Evolutionary conservation across 2,329 filamentous ascomycete genomes (phyloP).

Genomic region (Emmonsia crescens): DNA sequence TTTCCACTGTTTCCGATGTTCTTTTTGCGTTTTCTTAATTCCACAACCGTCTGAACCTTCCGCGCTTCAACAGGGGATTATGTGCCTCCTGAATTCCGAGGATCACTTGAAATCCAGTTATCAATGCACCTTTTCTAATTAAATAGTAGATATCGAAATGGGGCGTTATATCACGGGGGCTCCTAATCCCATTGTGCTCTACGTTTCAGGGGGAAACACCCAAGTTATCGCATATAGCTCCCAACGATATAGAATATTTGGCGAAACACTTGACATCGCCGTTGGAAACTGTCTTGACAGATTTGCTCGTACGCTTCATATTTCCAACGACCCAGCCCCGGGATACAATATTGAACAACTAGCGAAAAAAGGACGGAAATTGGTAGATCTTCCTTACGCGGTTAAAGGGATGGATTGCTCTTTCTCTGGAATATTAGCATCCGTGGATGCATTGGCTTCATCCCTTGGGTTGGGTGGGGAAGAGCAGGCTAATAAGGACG

Average conservation of each 20-base stretch:
- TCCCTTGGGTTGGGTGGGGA: constrained; percentile 27
- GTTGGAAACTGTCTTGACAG: constrained; percentile 96
- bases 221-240: constrained; percentile 96
- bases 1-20: constrained; percentile 13
- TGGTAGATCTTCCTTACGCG: constrained; percentile 85
- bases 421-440: constrained; percentile 82
- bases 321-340: constrained; percentile 90
- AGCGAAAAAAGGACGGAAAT: constrained; percentile 57
- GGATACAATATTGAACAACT: constrained; percentile 98
- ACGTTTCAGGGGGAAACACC: constrained; percentile 92
- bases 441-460: constrained; percentile 67
- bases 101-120: background rate
- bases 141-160: constrained; percentile 74
- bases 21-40: background rate
- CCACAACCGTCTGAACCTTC: background rate
- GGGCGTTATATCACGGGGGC: constrained; percentile 85
- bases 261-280: constrained; percentile 92
- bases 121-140: background rate
- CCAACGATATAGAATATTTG: constrained; percentile 92
- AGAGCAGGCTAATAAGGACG: constrained; percentile 42
- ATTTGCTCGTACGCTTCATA: constrained; percentile 81
- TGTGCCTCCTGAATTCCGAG: background rate
- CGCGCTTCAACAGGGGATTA: background rate
- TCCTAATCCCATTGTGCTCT: constrained; percentile 83
- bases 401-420: constrained; percentile 99